Base-by-base conservation (phyloP, 2,329 filamentous ascomycete species). In the Pseudogymnoascus sp. region DNA sequence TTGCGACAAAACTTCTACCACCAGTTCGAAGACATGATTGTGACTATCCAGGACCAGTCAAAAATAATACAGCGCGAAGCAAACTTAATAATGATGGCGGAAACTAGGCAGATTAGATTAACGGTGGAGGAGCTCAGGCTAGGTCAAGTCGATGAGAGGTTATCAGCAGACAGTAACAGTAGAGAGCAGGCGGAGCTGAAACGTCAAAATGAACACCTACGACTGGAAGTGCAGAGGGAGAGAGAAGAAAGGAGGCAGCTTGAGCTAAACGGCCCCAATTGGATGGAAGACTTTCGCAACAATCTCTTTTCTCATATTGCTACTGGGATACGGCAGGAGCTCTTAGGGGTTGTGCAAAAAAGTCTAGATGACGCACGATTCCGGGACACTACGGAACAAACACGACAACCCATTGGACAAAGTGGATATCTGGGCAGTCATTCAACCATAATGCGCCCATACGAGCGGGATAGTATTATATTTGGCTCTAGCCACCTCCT, bases 1-100 rank as follows among this genome's bases (percentile, higher is more conserved):
- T 64, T 71, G 13, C 67, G 65, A 26, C 65, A 69, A 38, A 65
- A 67, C 38, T 66, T 70, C 21, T 68, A 64, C 40, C 63, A 68
- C 11, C 37, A 64, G 33, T 70, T 70, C 61, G 56, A 70, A 31
- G 59, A 64, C 21, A 62, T 66, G 29, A 65, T 70, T 15, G 31
- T 62, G 2, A 67, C 68, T 11, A 68, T 70, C 21, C 46, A 62
- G 15, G 59, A 66, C 6, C 50, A 66, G 4, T 67, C 66, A n/a
- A 11, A 50, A 11, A 38, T 44, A 9, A 19, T 64, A n/a, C 19
- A 38, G 21, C 38, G 63, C n/a, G 59, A 62, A 62, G 63, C 59
- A 29, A 37, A 15, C 11, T 15, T 37, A 15, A 37, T 37, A 37
- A 13, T 7, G 33, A 62, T 60, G 53, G 53, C 29, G 6, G 62